Conservation (phyloP, 495 filamentous ascomycete genomes). For the Xylaria castorea region DNA sequence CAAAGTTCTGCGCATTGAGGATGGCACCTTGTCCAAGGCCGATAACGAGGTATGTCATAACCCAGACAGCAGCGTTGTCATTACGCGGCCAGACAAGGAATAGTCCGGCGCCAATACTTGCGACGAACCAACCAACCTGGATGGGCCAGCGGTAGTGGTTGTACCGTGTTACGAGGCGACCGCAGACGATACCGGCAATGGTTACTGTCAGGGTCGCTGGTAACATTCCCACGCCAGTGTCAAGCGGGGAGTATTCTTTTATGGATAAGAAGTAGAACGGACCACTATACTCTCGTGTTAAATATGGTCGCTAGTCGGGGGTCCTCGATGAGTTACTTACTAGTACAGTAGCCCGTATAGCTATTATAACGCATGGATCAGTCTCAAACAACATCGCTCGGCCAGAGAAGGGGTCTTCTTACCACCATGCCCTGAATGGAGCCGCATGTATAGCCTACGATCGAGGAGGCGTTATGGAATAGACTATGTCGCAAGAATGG, state of each 20-base stretch:
- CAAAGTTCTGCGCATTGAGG: conserved; percentile 58
- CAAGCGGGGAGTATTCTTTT: conserved; percentile 58
- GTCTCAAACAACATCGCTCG: conserved; percentile 46
- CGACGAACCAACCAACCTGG: conserved; percentile 63
- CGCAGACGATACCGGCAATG: conserved; percentile 56
- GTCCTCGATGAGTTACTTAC: conserved; percentile 32
- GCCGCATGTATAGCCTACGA: conserved; percentile 44
- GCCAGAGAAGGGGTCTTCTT: conserved; percentile 41
- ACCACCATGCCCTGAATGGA: conserved; percentile 49
- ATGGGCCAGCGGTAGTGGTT: conserved; percentile 62
- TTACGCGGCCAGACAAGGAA: conserved; percentile 53
- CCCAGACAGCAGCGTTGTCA: conserved; percentile 56
- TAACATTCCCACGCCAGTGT: conserved; percentile 63
- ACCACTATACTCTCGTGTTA: conserved; percentile 61
- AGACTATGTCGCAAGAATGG: conserved; percentile 62
- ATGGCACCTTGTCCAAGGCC: conserved; percentile 63
- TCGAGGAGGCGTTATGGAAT: conserved; percentile 49
- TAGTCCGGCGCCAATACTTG: conserved; percentile 56
- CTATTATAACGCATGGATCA: conserved; percentile 38
- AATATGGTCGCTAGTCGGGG: conserved; percentile 30
- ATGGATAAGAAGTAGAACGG: conserved; percentile 70
- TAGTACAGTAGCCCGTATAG: conserved; percentile 42
- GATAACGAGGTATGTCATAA: conserved; percentile 58
- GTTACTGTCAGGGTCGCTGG: conserved; percentile 57
- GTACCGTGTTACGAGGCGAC: conserved; percentile 54